phyloP scores from a whole-genome alignment of 768 basidiomycete genomes.

The Russula ochroleuca region DNA sequence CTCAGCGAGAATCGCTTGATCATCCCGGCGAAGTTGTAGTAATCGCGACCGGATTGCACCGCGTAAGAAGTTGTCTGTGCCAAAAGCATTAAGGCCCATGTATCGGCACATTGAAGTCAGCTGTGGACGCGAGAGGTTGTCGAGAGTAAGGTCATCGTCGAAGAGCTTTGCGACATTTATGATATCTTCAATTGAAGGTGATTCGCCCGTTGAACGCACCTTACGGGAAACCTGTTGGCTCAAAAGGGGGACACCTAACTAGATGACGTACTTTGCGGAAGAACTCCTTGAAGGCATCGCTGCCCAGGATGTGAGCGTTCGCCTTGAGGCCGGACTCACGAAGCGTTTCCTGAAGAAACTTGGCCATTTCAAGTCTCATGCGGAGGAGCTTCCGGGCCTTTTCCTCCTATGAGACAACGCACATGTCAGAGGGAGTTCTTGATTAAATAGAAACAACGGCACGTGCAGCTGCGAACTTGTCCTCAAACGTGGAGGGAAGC shows the following conservation, averaged over 20 bases:
- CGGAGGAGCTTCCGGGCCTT: constrained; percentile 94
- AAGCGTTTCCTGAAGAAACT: constrained; percentile 96
- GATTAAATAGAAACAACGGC: constrained; percentile 6
- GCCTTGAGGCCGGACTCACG: constrained; percentile 91
- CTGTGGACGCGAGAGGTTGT: constrained; percentile 98
- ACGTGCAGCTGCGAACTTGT: constrained; percentile 87
- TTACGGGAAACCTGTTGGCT: constrained; percentile 30
- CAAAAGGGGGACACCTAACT: not conserved
- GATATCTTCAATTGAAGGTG: constrained; percentile 82
- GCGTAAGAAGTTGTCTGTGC: constrained; percentile 96
- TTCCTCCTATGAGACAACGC: constrained; percentile 62
- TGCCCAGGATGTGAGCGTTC: constrained; percentile 88
- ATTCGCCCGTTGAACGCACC: constrained; percentile 94
- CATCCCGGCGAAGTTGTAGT: constrained; percentile 80
- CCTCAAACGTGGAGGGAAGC: constrained; percentile 97
- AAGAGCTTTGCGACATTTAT: constrained; percentile 95
- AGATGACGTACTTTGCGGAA: constrained; percentile 77
- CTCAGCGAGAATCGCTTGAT: constrained; percentile 87
- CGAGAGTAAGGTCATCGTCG: constrained; percentile 95
- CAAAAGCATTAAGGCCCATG: constrained; percentile 98
- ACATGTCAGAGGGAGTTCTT: not conserved
- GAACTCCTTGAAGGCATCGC: constrained; percentile 97
- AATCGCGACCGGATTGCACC: constrained; percentile 84
- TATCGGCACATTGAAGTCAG: constrained; percentile 96
- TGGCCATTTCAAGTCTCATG: constrained; percentile 96